Conservation (phyloP, 2,329 filamentous ascomycete species). For the Nannizziopsis arthrosporioides region DNA sequence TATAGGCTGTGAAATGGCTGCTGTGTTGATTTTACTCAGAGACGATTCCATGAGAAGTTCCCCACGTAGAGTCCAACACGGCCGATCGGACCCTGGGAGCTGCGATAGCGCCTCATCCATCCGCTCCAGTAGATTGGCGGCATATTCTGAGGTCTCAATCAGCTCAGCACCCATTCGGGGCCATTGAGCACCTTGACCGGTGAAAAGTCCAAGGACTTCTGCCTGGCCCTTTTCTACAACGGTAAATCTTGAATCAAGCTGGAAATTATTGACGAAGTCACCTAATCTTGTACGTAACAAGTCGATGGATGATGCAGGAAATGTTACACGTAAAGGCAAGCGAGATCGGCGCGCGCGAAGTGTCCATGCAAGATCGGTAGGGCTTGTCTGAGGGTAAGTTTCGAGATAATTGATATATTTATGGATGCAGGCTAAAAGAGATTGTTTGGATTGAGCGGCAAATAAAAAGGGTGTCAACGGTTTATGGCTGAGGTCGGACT, state of each 20-base stretch:
- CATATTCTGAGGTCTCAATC: neutral
- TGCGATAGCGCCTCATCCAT: neutral
- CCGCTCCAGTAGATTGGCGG: neutral
- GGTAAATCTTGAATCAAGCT: too few species aligned
- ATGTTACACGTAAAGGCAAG: neutral
- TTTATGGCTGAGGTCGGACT: neutral
- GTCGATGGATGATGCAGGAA: neutral
- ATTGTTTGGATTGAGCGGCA: conserved; percentile 6
- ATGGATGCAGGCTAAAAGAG: neutral
- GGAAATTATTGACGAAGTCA: neutral
- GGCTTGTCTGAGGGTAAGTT: neutral
- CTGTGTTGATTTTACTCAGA: conserved; percentile 1
- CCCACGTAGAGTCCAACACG: neutral
- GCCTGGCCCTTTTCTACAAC: too few species aligned
- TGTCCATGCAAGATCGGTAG: conserved; percentile 1
- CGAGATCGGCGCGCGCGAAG: neutral
- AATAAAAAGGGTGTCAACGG: conserved; percentile 7
- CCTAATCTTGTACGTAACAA: neutral
- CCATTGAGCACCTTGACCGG: conserved; percentile 16
- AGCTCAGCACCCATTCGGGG: conserved; percentile 6
- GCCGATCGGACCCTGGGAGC: conserved; percentile 1
- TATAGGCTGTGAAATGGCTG: conserved; percentile 15
- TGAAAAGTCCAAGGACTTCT: conserved; percentile 10
- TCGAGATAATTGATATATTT: conserved; percentile 1
- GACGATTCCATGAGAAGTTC: conserved; percentile 10